Conservation (phyloP, 192 early-diverging fungal species). For the Rhizophagus prolifer region DNA sequence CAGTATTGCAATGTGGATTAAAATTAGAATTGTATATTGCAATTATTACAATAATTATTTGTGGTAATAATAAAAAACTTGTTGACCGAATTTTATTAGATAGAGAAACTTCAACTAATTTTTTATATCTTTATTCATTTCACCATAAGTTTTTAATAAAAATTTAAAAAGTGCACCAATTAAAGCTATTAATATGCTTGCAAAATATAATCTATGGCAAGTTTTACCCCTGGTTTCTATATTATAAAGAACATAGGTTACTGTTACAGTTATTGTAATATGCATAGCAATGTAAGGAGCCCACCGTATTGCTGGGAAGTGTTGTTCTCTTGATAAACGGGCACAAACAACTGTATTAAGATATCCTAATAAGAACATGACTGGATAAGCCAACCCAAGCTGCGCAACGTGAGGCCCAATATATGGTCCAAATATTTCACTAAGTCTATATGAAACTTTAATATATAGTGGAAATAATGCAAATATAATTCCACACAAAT, state of each 20-base stretch:
- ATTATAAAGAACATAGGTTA: constrained; percentile 45
- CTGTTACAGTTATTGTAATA: constrained; percentile 29
- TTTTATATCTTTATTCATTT: constrained; percentile 36
- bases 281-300: constrained; percentile 39
- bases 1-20: constrained; percentile 54
- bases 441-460: constrained; percentile 49
- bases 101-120: background rate
- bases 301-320: constrained; percentile 34
- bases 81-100: background rate
- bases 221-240: constrained; percentile 34
- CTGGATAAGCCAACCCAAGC: constrained; percentile 50
- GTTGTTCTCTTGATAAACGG: constrained; percentile 34
- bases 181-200: constrained; percentile 36
- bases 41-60: constrained; percentile 37
- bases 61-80: constrained; percentile 30
- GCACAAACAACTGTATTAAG: constrained; percentile 43
- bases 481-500: constrained; percentile 49
- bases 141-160: constrained; percentile 41
- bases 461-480: constrained; percentile 51
- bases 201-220: constrained; percentile 38
- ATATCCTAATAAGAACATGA: constrained; percentile 49
- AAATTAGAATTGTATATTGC: constrained; percentile 40
- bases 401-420: constrained; percentile 62
- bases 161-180: constrained; percentile 40
- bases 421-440: constrained; percentile 54